phyloP scores from a whole-genome alignment of 106 monocot species.

The Dendrobium huoshanense region DNA sequence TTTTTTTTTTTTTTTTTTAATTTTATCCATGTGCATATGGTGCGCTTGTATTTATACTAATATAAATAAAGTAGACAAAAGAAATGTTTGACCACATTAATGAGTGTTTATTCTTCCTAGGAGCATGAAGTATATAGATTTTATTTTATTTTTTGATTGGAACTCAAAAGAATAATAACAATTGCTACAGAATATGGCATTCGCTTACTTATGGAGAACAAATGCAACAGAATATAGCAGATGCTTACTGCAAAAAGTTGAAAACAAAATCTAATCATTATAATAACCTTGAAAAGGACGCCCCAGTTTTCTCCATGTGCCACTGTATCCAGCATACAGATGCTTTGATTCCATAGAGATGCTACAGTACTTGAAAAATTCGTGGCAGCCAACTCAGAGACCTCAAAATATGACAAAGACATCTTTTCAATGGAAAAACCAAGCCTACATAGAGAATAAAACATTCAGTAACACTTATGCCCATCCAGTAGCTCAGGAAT shows the following conservation, averaged over 20 bases:
- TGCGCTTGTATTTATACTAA: no score
- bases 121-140: no score
- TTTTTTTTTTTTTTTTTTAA: no score
- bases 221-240: background rate
- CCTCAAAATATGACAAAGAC: conserved; percentile 52
- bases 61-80: no score
- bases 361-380: conserved; percentile 22
- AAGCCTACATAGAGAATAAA: conserved; percentile 32
- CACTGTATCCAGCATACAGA: conserved; percentile 33
- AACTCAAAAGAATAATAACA: background rate
- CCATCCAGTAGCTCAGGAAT: background rate
- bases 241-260: background rate
- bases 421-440: conserved; percentile 54
- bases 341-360: conserved; percentile 58
- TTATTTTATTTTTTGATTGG: background rate
- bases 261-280: background rate
- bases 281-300: conserved; percentile 60
- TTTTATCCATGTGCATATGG: no score
- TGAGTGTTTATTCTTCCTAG: no score
- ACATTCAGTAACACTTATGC: background rate
- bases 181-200: background rate
- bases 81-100: no score
- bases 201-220: background rate
- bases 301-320: conserved; percentile 51
- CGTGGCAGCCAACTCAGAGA: conserved; percentile 43